A percentile compares a stretch with the other conserved stretches of the same genome.
Evolutionary conservation across 2,329 filamentous ascomycete species (phyloP).

Genomic region (Colletotrichum karsti): DNA sequence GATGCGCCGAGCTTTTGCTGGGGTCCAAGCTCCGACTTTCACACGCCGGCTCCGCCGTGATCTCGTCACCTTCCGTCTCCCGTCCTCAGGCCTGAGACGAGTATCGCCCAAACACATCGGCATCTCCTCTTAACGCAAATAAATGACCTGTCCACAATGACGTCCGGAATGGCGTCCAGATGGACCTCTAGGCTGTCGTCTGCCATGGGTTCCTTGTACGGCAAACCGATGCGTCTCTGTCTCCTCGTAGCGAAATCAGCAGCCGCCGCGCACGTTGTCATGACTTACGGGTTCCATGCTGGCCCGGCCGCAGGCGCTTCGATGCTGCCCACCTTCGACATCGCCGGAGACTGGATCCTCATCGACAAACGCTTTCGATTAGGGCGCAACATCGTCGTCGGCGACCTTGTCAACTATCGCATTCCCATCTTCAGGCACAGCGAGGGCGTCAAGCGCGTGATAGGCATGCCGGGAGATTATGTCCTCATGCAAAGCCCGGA

Average conservation of each 20-base stretch:
- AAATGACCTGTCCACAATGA: not conserved
- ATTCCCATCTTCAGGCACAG: slow-evolving; percentile 73
- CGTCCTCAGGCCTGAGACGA: not conserved
- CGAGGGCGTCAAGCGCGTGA: slow-evolving; percentile 79
- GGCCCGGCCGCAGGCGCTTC: slow-evolving; percentile 75
- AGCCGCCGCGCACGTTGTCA: slow-evolving; percentile 58
- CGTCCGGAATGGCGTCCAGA: not conserved
- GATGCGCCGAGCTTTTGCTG: slow-evolving; percentile 20
- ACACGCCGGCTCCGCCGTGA: not conserved
- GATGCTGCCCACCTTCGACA: slow-evolving; percentile 87
- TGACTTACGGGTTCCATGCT: slow-evolving; percentile 67
- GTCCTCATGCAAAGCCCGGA: slow-evolving; percentile 72
- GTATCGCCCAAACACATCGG: not conserved
- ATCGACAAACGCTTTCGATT: slow-evolving; percentile 73
- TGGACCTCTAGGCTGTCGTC: too few species aligned
- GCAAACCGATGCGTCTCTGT: slow-evolving; percentile 46
- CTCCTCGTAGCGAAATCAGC: slow-evolving; percentile 56
- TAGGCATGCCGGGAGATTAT: slow-evolving; percentile 80
- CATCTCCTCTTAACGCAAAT: too few species aligned
- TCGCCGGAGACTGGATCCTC: slow-evolving; percentile 73
- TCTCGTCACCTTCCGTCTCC: not conserved
- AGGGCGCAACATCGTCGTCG: slow-evolving; percentile 74
- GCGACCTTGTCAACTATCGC: slow-evolving; percentile 83
- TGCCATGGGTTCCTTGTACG: too few species aligned
- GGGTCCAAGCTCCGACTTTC: slow-evolving; percentile 23